phyloP scores from a whole-genome alignment of 306 rosid species.

The Psophocarpus tetragonolobus region DNA sequence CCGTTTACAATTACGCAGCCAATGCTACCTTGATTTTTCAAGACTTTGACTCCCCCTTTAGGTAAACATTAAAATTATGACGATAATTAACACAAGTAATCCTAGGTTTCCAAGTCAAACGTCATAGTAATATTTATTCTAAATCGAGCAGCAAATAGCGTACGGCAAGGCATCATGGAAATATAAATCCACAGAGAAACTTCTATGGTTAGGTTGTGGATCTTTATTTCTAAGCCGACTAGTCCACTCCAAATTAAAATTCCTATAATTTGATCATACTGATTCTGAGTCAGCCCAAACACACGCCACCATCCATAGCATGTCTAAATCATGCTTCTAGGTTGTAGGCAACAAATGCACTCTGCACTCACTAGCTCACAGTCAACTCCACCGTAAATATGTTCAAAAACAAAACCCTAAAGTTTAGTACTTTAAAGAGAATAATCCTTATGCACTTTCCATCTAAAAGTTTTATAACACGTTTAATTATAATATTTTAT shows the following conservation, averaged over 20 bases:
- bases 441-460: too few relatives aligned
- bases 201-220: constrained; percentile 17
- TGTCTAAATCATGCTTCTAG: constrained; percentile 29
- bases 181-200: not conserved
- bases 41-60: not conserved
- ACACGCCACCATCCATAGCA: not conserved
- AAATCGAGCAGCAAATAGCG: constrained; percentile 11
- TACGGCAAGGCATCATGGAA: not conserved
- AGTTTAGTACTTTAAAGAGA: too few relatives aligned
- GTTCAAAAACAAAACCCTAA: not conserved
- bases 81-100: not conserved
- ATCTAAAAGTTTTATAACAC: too few relatives aligned
- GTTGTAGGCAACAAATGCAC: not conserved
- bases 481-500: too few relatives aligned
- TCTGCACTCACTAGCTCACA: not conserved
- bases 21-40: not conserved
- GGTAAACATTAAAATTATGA: not conserved
- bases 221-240: not conserved
- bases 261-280: not conserved
- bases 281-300: not conserved
- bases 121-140: not conserved
- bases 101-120: constrained; percentile 9
- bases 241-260: not conserved
- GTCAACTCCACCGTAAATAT: constrained; percentile 3
- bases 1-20: not conserved